Evolutionary conservation across 306 rosid genomes (phyloP).

Genomic region (Amphicarpaea edgeworthii): DNA sequence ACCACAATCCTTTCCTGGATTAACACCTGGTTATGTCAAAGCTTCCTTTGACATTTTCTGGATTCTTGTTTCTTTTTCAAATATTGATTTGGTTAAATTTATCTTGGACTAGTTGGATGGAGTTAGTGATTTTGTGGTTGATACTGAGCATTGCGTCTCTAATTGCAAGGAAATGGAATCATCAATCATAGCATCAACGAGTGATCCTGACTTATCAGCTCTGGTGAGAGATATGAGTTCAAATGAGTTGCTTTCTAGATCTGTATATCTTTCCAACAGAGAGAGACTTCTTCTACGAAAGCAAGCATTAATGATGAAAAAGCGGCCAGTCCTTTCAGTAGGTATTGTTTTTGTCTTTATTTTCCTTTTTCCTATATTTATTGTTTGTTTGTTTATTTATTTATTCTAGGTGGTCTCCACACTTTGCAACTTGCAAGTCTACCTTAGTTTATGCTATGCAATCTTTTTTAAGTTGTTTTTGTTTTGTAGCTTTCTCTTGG

Average conservation of each 20-base stretch:
- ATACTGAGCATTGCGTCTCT: constrained; percentile 42
- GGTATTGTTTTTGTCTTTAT: constrained; percentile 59
- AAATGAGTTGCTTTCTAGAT: constrained; percentile 50
- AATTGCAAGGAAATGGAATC: constrained; percentile 46
- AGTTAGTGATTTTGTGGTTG: constrained; percentile 43
- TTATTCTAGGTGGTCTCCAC: constrained; percentile 16
- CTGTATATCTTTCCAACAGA: constrained; percentile 70
- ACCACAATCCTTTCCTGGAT: constrained; percentile 35
- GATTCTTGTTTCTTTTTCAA: constrained; percentile 34
- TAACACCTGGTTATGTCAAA: constrained; percentile 48
- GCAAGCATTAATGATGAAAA: constrained; percentile 82
- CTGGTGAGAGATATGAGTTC: constrained; percentile 45
- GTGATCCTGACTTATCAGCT: constrained; percentile 45
- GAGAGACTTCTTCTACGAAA: constrained; percentile 85
- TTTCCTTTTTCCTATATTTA: constrained; percentile 15
- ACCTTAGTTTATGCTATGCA: constrained; percentile 8
- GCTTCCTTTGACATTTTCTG: constrained; percentile 30
- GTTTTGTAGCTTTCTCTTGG: constrained; percentile 24
- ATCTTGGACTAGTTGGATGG: constrained; percentile 58
- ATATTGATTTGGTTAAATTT: constrained; percentile 42
- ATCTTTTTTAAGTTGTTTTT: background rate
- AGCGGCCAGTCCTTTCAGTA: constrained; percentile 78
- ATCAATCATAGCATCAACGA: constrained; percentile 46
- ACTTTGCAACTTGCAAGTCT: background rate
- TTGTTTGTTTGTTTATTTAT: background rate